Percentiles rank a stretch among this genome's conserved stretches.
phyloP scores from a whole-genome alignment of 352 stramenopile genomes.

The Blastocystis sp. region DNA sequence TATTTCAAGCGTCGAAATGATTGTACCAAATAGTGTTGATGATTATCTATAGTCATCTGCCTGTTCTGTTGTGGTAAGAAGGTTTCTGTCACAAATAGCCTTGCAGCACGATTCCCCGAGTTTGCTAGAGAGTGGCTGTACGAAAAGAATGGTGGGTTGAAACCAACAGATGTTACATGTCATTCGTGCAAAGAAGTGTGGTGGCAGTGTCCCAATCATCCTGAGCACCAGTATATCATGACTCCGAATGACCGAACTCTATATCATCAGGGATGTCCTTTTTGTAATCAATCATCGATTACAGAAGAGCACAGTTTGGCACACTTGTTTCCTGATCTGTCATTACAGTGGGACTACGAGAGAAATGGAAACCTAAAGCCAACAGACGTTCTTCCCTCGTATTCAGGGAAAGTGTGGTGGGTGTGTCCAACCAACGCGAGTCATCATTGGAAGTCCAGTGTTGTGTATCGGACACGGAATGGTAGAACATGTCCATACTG shows the following conservation, averaged over 20 bases:
- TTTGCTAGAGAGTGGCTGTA: conserved; percentile 5
- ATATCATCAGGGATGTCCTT: conserved; percentile 2
- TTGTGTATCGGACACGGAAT: background rate
- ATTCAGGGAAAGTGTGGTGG: conserved; percentile 55
- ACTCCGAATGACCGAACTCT: background rate
- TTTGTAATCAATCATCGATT: conserved; percentile 3
- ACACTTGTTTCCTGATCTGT: background rate
- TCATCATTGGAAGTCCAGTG: conserved; percentile 34
- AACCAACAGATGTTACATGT: conserved; percentile 2
- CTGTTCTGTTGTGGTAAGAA: conserved; percentile 7
- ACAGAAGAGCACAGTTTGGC: background rate
- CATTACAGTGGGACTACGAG: conserved; percentile 28
- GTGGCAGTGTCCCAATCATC: conserved; percentile 39
- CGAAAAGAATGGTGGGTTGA: conserved; percentile 18
- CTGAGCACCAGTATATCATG: conserved; percentile 32
- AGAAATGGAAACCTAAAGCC: conserved; percentile 9
- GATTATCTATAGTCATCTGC: conserved; percentile 17
- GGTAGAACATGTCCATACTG: background rate
- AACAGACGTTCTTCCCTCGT: background rate
- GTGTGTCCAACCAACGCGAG: background rate
- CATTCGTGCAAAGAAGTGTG: conserved; percentile 8
- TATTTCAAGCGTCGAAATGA: background rate
- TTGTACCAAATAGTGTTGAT: background rate
- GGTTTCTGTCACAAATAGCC: conserved; percentile 52
- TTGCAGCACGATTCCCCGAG: conserved; percentile 11